These are phyloP conservation scores for Galeopsis tetrahit DNA, from an alignment of 257 asterid genomes.

Conservation along the genomic window DNA sequence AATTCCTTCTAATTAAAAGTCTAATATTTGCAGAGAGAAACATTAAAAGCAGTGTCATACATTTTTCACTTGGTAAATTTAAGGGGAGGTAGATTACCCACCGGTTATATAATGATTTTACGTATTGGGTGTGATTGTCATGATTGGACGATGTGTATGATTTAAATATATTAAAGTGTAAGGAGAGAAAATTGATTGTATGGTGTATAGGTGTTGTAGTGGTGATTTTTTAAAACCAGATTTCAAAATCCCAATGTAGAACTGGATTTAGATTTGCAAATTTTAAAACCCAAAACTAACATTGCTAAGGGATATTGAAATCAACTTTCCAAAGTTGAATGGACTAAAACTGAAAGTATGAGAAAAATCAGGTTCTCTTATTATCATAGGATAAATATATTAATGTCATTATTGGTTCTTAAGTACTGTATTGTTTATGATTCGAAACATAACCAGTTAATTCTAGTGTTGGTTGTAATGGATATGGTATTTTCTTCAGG, in stretches of 20 bases:
- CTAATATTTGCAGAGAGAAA: too few relatives aligned
- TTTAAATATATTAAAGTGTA: too few relatives aligned
- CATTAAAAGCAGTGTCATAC: neutral
- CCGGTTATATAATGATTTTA: neutral
- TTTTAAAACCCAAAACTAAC: too few relatives aligned
- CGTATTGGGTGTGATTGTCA: too few relatives aligned
- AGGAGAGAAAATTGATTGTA: too few relatives aligned
- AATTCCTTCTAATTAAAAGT: too few relatives aligned
- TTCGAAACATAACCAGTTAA: neutral
- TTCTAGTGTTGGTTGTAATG: slow-evolving; percentile 5
- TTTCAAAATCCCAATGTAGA: too few relatives aligned
- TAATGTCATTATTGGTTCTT: neutral
- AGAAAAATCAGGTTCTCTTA: neutral
- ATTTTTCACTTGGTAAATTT: neutral
- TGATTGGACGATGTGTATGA: too few relatives aligned
- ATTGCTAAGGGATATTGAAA: neutral
- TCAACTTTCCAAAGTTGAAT: neutral
- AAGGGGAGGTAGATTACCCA: neutral
- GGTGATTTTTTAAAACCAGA: too few relatives aligned
- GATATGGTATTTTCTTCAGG: slow-evolving; percentile 34
- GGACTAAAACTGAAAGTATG: neutral
- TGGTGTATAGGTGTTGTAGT: too few relatives aligned
- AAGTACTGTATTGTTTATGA: neutral
- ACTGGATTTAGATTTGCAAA: too few relatives aligned
- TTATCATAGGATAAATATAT: neutral